Evolutionary conservation across 108 stramenopile genomes (phyloP).

Genomic region (Licmophora abbreviata): DNA sequence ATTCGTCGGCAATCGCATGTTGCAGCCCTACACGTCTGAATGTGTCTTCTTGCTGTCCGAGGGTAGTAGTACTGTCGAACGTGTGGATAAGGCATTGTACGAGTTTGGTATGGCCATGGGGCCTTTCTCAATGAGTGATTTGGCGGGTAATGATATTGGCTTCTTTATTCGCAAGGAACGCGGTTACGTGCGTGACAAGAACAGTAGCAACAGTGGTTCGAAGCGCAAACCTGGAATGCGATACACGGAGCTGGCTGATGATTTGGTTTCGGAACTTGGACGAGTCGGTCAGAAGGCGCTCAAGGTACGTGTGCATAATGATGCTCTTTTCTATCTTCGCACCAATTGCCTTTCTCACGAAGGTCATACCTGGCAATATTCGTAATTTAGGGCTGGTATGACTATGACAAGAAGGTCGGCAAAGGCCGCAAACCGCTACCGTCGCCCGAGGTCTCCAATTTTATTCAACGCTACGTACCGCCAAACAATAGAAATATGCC

Average conservation of each 20-base stretch:
- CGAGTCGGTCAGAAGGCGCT: slow-evolving; percentile 86
- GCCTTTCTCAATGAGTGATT: slow-evolving; percentile 86
- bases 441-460: slow-evolving; percentile 65
- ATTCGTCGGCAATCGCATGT: slow-evolving; percentile 96
- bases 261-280: slow-evolving; percentile 68
- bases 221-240: slow-evolving; percentile 47
- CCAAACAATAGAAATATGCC: too few species aligned
- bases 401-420: slow-evolving; percentile 71
- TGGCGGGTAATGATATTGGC: slow-evolving; percentile 94
- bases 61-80: slow-evolving; percentile 37
- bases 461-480: slow-evolving; percentile 38
- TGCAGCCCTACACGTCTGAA: slow-evolving; percentile 81
- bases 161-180: slow-evolving; percentile 76
- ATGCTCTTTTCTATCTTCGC: slow-evolving; percentile 3
- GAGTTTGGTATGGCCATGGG: slow-evolving; percentile 85
- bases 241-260: slow-evolving; percentile 86
- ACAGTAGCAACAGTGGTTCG: slow-evolving; percentile 28
- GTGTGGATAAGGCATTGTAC: slow-evolving; percentile 66
- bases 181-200: slow-evolving; percentile 45
- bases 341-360: neutral
- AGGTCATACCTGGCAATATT: too few species aligned
- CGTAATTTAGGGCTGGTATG: slow-evolving; percentile 90
- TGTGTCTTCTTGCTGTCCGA: slow-evolving; percentile 54
- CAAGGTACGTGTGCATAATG: slow-evolving; percentile 48
- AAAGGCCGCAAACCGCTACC: slow-evolving; percentile 72